Percentiles rank a stretch among this genome's conserved stretches.
These are phyloP conservation scores for Flaveria linearis DNA, from an alignment of 129 eudicot genomes.

Conservation along the genomic window DNA sequence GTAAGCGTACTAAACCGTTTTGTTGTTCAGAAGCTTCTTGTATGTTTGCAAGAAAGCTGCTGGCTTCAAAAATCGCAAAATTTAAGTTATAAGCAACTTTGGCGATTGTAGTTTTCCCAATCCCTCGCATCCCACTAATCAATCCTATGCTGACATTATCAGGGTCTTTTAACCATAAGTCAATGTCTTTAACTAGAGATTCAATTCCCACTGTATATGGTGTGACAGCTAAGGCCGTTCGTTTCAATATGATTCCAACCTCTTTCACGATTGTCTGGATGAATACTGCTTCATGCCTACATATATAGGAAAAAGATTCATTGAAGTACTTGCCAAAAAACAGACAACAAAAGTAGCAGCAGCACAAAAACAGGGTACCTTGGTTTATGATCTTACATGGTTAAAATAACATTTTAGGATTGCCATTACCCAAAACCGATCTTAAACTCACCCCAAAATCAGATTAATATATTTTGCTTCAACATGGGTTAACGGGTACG, in stretches of 20 bases:
- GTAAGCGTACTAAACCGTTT: conserved; percentile 35
- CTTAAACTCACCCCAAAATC: not conserved
- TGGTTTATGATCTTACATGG: too few relatives aligned
- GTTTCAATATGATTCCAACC: conserved; percentile 29
- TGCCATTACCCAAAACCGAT: too few relatives aligned
- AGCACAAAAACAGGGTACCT: not conserved
- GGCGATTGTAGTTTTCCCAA: conserved; percentile 40
- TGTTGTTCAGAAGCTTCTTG: conserved; percentile 34
- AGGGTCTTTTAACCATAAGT: conserved; percentile 26
- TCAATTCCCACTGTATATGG: conserved; percentile 30
- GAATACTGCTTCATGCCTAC: conserved; percentile 32
- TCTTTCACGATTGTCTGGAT: conserved; percentile 32
- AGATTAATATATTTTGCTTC: too few relatives aligned
- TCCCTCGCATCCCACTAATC: conserved; percentile 42
- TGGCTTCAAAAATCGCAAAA: conserved; percentile 32
- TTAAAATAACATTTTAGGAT: too few relatives aligned
- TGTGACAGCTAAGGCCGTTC: conserved; percentile 28
- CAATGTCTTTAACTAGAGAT: conserved; percentile 34
- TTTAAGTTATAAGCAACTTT: conserved; percentile 32
- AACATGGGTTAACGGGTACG: too few relatives aligned
- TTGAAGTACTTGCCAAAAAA: not conserved
- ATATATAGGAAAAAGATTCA: not conserved
- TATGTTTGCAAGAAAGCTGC: conserved; percentile 38
- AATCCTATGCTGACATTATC: conserved; percentile 21
- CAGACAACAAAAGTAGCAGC: not conserved